phyloP scores from a whole-genome alignment of 192 early-diverging fungal genomes.

The Entophlyctis luteolus region DNA sequence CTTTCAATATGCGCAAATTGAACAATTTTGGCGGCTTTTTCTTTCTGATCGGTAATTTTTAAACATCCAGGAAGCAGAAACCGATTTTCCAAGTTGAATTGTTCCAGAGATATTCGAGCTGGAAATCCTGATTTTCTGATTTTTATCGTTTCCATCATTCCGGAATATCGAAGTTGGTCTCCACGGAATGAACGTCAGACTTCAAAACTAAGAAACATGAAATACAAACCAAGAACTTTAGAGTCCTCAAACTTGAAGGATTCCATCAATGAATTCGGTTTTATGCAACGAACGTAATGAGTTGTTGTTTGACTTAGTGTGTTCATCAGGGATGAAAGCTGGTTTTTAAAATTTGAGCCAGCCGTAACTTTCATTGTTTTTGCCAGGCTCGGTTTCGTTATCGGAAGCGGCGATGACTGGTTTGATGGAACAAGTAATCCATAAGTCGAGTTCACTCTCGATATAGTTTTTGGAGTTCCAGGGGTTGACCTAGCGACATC shows the following conservation, averaged over 20 bases:
- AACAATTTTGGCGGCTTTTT: constrained; percentile 27
- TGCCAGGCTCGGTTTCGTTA: background rate
- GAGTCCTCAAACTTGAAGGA: constrained; percentile 49
- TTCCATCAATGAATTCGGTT: constrained; percentile 51
- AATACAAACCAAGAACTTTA: constrained; percentile 40
- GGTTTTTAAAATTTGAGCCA: constrained; percentile 39
- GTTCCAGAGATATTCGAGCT: constrained; percentile 41
- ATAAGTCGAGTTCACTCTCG: no score
- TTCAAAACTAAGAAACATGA: background rate
- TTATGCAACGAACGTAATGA: constrained; percentile 60
- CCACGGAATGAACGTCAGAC: background rate
- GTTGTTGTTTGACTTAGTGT: constrained; percentile 48
- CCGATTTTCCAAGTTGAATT: constrained; percentile 41
- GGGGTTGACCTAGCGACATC: constrained; percentile 25
- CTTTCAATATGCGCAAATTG: constrained; percentile 15
- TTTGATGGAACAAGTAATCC: no score
- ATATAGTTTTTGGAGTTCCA: constrained; percentile 27
- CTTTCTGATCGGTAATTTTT: constrained; percentile 18
- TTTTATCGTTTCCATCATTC: constrained; percentile 57
- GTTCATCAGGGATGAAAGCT: constrained; percentile 43
- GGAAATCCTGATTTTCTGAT: constrained; percentile 57
- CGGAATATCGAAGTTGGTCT: constrained; percentile 56
- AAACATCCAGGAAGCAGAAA: background rate
- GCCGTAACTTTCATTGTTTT: constrained; percentile 39
- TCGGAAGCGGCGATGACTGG: background rate